Evolutionary conservation across 257 asterid genomes (phyloP), one percentile per base, ranked within the genome.

Genomic region (Schizonepeta tenuifolia): DNA sequence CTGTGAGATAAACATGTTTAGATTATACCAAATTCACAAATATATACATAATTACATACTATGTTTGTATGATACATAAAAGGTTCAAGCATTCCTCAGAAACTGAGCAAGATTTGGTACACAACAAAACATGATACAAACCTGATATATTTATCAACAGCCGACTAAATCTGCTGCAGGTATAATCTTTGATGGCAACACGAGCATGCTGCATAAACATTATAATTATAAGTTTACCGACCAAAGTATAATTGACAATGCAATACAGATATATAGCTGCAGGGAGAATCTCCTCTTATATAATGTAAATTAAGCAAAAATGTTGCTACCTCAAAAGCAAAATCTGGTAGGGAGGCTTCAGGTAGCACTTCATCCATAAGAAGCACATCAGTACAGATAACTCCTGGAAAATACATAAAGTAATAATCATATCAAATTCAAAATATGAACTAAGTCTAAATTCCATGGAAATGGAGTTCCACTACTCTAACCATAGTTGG

Each of bases 321-420:
- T 36, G 67, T 57, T 4, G 18, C 69, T 65, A 94, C 99, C 99
- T 86, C 84, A 78, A 90, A 82, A 72, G 92, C 78, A 78, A 84
- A 86, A 43, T 80, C 85, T 50, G 88, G 75, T 54, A 91, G 75
- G 75, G 84, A 87, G 83, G 97, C 97, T 79, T 88, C 99, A 69
- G 99, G 96, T 71, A 91, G 85, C 79, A 90, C 97, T 78, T 84
- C 97, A 81, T 87, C 93, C 96, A 94, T 89, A 73, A 80, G 81
- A 74, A 84, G 89, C 74, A 94, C 96, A 79, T 88, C 96, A 47
- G 87, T 78, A 98, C 98, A 94, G 77, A 84, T 85, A 56, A 88
- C 80, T 70, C 95, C 99, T 94, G 93, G 70, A 80, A 75, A 74
- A 70, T 43, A 43, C 47, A 57, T n/a, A 54, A 49, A 38, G 20